Percentiles rank a stretch among this genome's conserved stretches.
phyloP scores from a whole-genome alignment of 768 basidiomycete species.

The Leccinum incarnatum region DNA sequence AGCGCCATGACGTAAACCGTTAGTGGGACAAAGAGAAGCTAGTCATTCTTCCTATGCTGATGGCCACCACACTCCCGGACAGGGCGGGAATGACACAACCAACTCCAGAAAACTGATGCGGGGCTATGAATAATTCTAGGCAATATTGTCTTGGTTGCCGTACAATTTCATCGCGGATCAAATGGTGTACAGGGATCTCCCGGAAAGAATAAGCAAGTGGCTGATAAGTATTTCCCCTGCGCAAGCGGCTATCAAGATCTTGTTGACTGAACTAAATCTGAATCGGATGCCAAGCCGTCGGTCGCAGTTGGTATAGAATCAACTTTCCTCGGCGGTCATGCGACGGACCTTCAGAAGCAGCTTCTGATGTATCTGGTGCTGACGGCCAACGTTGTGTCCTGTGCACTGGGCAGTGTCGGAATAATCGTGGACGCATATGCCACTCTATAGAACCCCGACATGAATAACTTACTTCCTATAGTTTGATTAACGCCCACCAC shows the following conservation, averaged over 20 bases:
- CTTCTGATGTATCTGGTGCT: not conserved
- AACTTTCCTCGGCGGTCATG: not conserved
- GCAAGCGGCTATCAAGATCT: not conserved
- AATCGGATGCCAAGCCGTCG: not conserved
- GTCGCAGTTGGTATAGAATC: not conserved
- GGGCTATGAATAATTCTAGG: not conserved
- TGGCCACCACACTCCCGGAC: constrained; percentile 36
- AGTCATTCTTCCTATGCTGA: constrained; percentile 44
- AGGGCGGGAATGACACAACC: constrained; percentile 23
- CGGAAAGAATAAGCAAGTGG: not conserved
- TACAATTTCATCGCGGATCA: constrained; percentile 3
- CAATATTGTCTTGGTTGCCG: not conserved
- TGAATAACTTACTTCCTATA: not conserved
- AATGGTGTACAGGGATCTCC: not conserved
- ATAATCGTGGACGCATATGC: too few species aligned
- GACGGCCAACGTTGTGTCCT: too few species aligned
- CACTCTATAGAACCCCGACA: too few species aligned
- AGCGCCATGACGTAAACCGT: not conserved
- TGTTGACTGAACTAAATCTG: not conserved
- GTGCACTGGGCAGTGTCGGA: too few species aligned
- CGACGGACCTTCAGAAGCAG: constrained; percentile 1
- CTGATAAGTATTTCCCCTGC: not conserved
- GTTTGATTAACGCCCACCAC: not conserved
- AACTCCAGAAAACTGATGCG: constrained; percentile 19
- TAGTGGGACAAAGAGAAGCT: constrained; percentile 61